Base-by-base conservation (phyloP, 2,329 filamentous ascomycete species). In the Ophiostoma triangulosporum region DNA sequence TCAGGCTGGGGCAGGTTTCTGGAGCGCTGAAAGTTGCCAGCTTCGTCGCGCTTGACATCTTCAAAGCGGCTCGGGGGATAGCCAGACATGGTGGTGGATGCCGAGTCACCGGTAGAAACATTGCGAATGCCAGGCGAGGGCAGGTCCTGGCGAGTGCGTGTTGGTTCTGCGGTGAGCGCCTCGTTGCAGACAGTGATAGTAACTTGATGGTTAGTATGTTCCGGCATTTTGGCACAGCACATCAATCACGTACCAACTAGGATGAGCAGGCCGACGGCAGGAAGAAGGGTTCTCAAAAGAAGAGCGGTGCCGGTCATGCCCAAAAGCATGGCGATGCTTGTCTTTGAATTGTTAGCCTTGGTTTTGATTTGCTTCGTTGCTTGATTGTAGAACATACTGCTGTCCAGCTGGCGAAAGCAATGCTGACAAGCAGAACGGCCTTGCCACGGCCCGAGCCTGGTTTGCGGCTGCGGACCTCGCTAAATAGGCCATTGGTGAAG, bases 331-430 rank as follows among this genome's bases (percentile, higher is more conserved):
- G 72, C 67, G 7, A 73, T 68, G 59, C 77, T 80, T 55, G 70
- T 69, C 75, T 79, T 17, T n/a, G 14, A 26, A 17, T 12, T 54
- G 59, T 60, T 49, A 59, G 60, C 29, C 15, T 12, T 35, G 11
- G 6, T 24, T 20, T 38, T 20, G 6, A 20, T 11, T 22, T 14
- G 12, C 22, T 40, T 14, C n/a, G 7, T 20, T 26, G 17, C n/a
- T 17, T 12, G 32, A 15, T 14, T 8, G n/a, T n/a, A 1, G 2
- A 1, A 20, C 26, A 8, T 27, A 78, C 75, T 59, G 66, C 74
- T 51, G 71, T 75, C 77, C 77, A 81, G 31, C 77, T 61, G n/a
- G 66, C 68, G 54, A 78, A 63, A 14, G 69, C 74, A 46, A 67
- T 60, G 22, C 73, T 64, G 17, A 71, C 63, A 1, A 71, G 61